phyloP scores from a whole-genome alignment of 352 stramenopile species.

The Phytophthora tentaculata region DNA sequence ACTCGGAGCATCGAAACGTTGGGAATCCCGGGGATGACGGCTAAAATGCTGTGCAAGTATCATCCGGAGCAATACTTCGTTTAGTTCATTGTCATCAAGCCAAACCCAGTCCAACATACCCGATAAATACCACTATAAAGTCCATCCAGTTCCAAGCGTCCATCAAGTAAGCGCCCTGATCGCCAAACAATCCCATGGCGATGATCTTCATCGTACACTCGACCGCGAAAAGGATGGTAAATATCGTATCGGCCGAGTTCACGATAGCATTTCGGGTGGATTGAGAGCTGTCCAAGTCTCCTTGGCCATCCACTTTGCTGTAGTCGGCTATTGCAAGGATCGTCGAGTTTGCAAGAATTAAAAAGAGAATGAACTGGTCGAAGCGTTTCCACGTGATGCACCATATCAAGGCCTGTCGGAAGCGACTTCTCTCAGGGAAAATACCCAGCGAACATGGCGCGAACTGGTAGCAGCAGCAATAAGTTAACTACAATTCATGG shows the following conservation, averaged over 20 bases:
- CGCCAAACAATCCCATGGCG: conserved; percentile 78
- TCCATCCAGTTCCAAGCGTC: conserved; percentile 92
- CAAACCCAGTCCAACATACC: conserved; percentile 56
- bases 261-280: conserved; percentile 67
- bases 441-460: conserved; percentile 57
- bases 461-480: conserved; percentile 41
- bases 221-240: conserved; percentile 81
- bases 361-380: conserved; percentile 83
- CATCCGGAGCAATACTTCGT: neutral
- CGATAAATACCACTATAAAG: conserved; percentile 89
- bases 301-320: conserved; percentile 53
- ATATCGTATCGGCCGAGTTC: conserved; percentile 57
- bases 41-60: conserved; percentile 49
- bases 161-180: conserved; percentile 80
- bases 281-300: conserved; percentile 45
- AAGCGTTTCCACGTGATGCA: conserved; percentile 80
- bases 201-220: conserved; percentile 92
- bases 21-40: conserved; percentile 65
- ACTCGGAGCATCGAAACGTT: conserved; percentile 67
- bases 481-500: neutral
- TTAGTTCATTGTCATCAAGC: too few relatives aligned
- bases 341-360: conserved; percentile 85
- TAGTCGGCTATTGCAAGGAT: conserved; percentile 86
- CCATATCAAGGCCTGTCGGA: conserved; percentile 66
- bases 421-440: conserved; percentile 57